Percentiles rank a stretch among this genome's conserved stretches.
phyloP scores from a whole-genome alignment of 257 asterid species.

The Leptodermis oblonga region DNA sequence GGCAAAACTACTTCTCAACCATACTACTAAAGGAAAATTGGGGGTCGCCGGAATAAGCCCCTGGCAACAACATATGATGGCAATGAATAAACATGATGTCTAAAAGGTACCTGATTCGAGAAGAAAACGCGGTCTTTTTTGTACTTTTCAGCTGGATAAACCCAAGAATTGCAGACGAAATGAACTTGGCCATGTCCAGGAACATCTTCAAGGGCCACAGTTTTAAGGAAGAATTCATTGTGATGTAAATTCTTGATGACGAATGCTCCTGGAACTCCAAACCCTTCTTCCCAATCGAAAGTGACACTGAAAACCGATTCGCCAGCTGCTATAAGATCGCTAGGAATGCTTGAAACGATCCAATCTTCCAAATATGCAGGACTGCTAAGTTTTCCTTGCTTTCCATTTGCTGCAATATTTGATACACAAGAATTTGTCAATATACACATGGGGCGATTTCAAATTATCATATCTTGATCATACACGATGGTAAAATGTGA shows the following conservation, averaged over 20 bases:
- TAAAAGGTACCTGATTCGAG: constrained; percentile 29
- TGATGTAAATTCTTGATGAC: constrained; percentile 24
- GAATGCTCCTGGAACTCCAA: constrained; percentile 39
- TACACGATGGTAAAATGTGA: not conserved
- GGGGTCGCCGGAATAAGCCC: not conserved
- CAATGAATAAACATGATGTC: not conserved
- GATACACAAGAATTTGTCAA: not conserved
- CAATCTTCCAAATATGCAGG: constrained; percentile 28
- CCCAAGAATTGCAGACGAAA: constrained; percentile 41
- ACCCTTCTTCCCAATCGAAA: constrained; percentile 23
- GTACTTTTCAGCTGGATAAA: constrained; percentile 28
- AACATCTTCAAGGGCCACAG: constrained; percentile 30
- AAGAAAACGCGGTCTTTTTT: constrained; percentile 33
- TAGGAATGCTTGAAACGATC: constrained; percentile 1
- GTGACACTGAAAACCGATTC: constrained; percentile 23
- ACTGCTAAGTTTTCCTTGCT: constrained; percentile 23
- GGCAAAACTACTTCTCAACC: too few species aligned
- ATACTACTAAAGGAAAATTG: too few species aligned
- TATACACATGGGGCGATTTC: not conserved
- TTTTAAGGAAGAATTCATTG: constrained; percentile 37
- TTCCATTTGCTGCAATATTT: constrained; percentile 7
- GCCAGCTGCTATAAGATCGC: constrained; percentile 12
- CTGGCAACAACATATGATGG: not conserved
- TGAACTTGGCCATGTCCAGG: constrained; percentile 20
- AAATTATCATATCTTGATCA: not conserved